These are phyloP conservation scores for Scenedesmus sp. DNA, from an alignment of 163 green algal genomes.

Conservation along the genomic window DNA sequence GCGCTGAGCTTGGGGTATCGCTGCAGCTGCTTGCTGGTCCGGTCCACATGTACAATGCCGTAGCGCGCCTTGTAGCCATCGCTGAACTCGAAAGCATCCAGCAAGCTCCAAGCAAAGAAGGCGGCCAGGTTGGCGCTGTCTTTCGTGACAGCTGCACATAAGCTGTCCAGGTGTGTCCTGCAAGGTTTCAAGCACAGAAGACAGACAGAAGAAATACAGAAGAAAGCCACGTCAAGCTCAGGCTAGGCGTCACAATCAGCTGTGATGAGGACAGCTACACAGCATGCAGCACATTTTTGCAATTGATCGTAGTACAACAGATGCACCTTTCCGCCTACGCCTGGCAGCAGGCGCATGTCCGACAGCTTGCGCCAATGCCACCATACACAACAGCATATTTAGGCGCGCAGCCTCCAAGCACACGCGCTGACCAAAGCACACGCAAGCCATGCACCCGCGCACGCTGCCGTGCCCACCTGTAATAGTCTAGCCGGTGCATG, in stretches of 20 bases:
- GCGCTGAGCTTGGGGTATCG: slow-evolving; percentile 51
- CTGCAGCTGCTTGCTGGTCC: slow-evolving; percentile 9
- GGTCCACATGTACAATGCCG: slow-evolving; percentile 74
- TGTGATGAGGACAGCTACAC: too few species aligned
- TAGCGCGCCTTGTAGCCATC: slow-evolving; percentile 77
- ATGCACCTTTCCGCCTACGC: too few species aligned
- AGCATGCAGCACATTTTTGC: too few species aligned
- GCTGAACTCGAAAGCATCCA: slow-evolving; percentile 77
- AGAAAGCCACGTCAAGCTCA: background rate
- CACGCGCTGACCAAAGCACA: background rate
- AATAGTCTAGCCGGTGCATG: slow-evolving; percentile 58
- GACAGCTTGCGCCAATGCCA: background rate
- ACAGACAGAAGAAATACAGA: background rate
- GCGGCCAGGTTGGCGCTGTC: slow-evolving; percentile 59
- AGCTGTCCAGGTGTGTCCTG: slow-evolving; percentile 59
- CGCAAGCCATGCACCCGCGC: background rate
- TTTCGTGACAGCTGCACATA: slow-evolving; percentile 52
- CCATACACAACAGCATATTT: background rate
- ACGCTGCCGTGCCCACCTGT: slow-evolving; percentile 25
- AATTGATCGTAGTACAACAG: too few species aligned
- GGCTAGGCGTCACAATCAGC: too few species aligned
- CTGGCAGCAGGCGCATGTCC: background rate
- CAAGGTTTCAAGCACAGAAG: background rate
- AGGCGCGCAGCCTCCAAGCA: background rate
- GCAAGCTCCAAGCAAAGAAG: slow-evolving; percentile 64